These are phyloP conservation scores for Farysia itapuensis DNA, from an alignment of 1,284 basidiomycete species.

Conservation along the genomic window DNA sequence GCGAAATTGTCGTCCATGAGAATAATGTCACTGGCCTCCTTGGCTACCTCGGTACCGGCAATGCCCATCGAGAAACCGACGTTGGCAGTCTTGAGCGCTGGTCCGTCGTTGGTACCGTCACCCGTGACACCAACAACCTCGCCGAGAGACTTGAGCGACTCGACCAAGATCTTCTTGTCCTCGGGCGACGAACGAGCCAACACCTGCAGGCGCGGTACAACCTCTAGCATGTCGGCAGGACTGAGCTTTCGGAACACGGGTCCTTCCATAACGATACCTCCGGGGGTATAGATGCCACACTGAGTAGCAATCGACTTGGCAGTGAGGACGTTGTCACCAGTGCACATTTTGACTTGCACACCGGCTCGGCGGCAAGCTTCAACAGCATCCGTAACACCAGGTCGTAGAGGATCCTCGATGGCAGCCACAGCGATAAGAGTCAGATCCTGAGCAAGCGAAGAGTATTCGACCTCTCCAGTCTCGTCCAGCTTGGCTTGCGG, in stretches of 20 bases:
- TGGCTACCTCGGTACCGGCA: conserved; percentile 96
- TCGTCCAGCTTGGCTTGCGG: conserved; percentile 62
- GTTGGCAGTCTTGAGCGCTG: conserved; percentile 79
- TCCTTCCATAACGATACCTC: conserved; percentile 96
- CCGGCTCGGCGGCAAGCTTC: conserved; percentile 82
- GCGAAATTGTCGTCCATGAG: conserved; percentile 92
- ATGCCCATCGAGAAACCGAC: conserved; percentile 78
- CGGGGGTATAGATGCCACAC: conserved; percentile 88
- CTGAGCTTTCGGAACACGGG: conserved; percentile 68
- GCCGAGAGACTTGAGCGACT: conserved; percentile 81
- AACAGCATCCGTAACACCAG: conserved; percentile 85
- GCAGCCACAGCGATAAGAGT: conserved; percentile 85
- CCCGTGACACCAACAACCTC: conserved; percentile 97
- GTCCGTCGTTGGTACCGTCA: conserved; percentile 97
- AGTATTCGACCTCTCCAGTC: conserved; percentile 69
- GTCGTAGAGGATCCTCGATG: conserved; percentile 92
- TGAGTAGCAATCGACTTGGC: conserved; percentile 90
- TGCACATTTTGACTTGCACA: conserved; percentile 98
- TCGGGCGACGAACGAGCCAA: conserved; percentile 93
- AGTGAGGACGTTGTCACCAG: conserved; percentile 87
- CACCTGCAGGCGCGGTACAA: conserved; percentile 67
- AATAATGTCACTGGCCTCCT: conserved; percentile 98
- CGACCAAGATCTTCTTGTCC: conserved; percentile 91
- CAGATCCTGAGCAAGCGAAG: conserved; percentile 72
- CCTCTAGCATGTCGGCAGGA: conserved; percentile 63